Evolutionary conservation across 495 filamentous ascomycete genomes (phyloP).

Genomic region (Neurospora pannonica): DNA sequence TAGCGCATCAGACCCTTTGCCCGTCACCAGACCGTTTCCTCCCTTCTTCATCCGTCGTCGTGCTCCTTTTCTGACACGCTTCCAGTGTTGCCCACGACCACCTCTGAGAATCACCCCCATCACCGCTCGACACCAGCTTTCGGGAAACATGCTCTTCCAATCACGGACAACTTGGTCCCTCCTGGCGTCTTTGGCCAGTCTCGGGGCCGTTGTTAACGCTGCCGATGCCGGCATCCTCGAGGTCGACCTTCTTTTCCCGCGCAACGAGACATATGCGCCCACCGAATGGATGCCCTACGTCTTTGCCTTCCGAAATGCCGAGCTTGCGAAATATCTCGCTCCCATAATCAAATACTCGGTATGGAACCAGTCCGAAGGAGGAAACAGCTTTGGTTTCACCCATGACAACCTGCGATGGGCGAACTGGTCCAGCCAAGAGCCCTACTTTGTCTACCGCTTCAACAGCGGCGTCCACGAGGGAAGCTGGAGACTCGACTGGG

Average conservation of each 20-base stretch:
- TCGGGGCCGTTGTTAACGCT: background rate
- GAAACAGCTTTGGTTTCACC: background rate
- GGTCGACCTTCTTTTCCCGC: conserved; percentile 25
- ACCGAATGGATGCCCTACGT: conserved; percentile 23
- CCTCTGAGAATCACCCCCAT: background rate
- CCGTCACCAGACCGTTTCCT: background rate
- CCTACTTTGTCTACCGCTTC: conserved; percentile 12
- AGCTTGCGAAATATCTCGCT: conserved; percentile 13
- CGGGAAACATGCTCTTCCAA: background rate
- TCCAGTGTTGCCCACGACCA: background rate
- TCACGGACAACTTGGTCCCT: background rate
- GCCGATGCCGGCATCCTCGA: background rate
- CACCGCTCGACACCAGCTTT: background rate
- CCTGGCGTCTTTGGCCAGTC: background rate
- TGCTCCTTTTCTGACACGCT: background rate
- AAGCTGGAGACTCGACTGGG: conserved; percentile 13
- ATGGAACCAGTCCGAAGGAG: background rate
- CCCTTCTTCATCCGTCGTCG: background rate
- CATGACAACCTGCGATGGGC: background rate
- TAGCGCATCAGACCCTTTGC: background rate
- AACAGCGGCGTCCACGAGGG: conserved; percentile 4
- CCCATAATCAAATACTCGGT: background rate
- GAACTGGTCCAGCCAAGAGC: conserved; percentile 13
- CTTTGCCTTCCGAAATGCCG: conserved; percentile 29
- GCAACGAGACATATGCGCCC: conserved; percentile 33